Conservation (phyloP, 2,329 filamentous ascomycete species). For the Calonectria fujianensis region DNA sequence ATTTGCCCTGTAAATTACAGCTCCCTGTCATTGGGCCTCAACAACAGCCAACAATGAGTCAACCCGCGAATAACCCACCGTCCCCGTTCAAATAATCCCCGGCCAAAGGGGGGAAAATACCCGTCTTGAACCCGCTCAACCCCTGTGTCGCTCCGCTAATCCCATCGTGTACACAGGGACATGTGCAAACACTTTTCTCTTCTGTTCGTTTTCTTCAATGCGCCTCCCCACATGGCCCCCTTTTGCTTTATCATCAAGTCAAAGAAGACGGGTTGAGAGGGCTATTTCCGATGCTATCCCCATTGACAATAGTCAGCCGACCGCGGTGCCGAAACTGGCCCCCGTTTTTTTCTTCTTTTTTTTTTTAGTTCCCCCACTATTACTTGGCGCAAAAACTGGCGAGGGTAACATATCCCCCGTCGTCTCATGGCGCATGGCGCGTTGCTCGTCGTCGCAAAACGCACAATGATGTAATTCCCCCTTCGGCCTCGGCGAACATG, state of each 20-base stretch:
- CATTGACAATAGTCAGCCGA: neutral
- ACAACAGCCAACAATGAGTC: neutral
- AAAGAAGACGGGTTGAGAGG: neutral
- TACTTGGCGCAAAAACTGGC: neutral
- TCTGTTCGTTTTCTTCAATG: neutral
- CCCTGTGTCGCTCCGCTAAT: conserved; percentile 20
- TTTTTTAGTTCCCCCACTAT: neutral
- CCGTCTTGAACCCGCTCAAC: conserved; percentile 18
- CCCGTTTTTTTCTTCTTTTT: neutral
- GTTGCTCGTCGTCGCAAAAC: neutral
- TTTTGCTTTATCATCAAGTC: conserved; percentile 21
- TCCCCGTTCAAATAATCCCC: neutral
- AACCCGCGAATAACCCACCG: neutral
- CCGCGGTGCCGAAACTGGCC: neutral
- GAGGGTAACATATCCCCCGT: conserved; percentile 7
- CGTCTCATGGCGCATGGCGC: neutral
- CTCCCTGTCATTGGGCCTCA: neutral
- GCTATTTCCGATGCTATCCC: conserved; percentile 17
- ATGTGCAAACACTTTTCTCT: neutral
- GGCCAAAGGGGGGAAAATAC: neutral
- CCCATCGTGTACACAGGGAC: neutral
- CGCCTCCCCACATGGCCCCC: neutral
- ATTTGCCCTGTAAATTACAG: conserved; percentile 21
- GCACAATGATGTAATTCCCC: conserved; percentile 21
- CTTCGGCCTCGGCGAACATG: conserved; percentile 11